phyloP scores from a whole-genome alignment of 1,284 basidiomycete genomes.

The Cryptococcus sp. region DNA sequence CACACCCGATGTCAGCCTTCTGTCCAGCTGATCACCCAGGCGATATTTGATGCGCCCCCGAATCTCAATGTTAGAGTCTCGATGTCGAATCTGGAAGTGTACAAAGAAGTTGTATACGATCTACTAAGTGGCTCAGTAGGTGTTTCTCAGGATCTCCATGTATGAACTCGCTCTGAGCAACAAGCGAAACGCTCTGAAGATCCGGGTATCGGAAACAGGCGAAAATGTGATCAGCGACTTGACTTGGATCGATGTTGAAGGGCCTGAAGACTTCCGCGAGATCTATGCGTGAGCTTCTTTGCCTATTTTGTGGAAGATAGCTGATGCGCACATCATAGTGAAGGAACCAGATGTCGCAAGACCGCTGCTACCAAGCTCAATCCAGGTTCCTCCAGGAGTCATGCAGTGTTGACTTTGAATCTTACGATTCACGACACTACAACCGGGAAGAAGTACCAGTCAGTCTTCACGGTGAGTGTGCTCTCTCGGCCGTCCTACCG shows the following conservation, averaged over 20 bases:
- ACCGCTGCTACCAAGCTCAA: slow-evolving; percentile 78
- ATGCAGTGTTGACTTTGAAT: slow-evolving; percentile 71
- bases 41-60: not conserved
- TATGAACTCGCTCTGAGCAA: slow-evolving; percentile 44
- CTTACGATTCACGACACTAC: slow-evolving; percentile 37
- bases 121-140: slow-evolving; percentile 44
- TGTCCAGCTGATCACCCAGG: not conserved
- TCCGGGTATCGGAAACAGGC: slow-evolving; percentile 70
- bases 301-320: not conserved
- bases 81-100: slow-evolving; percentile 56
- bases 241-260: slow-evolving; percentile 52
- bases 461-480: slow-evolving; percentile 61
- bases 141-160: not conserved
- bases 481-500: not conserved
- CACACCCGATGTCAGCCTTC: not conserved
- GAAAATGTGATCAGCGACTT: slow-evolving; percentile 75
- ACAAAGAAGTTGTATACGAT: slow-evolving; percentile 80
- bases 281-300: slow-evolving; percentile 60
- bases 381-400: slow-evolving; percentile 70
- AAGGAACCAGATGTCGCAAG: slow-evolving; percentile 67
- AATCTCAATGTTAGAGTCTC: not conserved
- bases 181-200: slow-evolving; percentile 72
- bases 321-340: slow-evolving; percentile 44
- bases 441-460: slow-evolving; percentile 53
- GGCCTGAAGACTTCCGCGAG: slow-evolving; percentile 59